Evolutionary conservation across 2,329 filamentous ascomycete species (phyloP), one percentile per base, ranked within the genome.

Genomic region (Botrytis porri): DNA sequence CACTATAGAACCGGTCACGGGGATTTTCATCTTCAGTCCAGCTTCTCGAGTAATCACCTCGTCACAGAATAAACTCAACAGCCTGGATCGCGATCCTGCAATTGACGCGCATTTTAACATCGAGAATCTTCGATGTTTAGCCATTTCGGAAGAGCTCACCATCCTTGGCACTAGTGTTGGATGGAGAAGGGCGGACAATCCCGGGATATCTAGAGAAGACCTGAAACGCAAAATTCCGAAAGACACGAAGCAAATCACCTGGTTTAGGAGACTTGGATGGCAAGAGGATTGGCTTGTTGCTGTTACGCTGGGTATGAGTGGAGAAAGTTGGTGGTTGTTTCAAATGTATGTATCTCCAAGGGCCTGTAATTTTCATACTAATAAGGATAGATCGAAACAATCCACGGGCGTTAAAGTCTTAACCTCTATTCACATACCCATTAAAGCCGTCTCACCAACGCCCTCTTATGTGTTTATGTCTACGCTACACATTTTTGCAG

Each of bases 261-360:
- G 94, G 83, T 90, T 97, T 75, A 88, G 87, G 78, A 90, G 90
- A 77, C 84, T 85, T 73, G 89, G 88, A n/a, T 97, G 95, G 93
- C 86, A 86, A 16, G 80, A 87, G 22, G 84, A 87, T 70, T 97
- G 93, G 93, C 88, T 90, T 75, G 83, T 97, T 57, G 90, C 90
- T 76, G 86, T 92, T 63, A 89, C 89, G 70, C 86, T 94, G 80
- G 90, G 91, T 80, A 85, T 92, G 79, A 86, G 87, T 78, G 93
- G 93, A 70, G 93, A 96, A 80, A 87, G 87, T 75, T 97, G 93
- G 93, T 95, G 91, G 89, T 84, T 95, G 74, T 84, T 93, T 71
- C 87, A 91, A 81, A 81, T 88, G 86, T 90, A 76, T 73, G 77
- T 75, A 69, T 70, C 37, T 45, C 16, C 29, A 51, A 45, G 7